A percentile compares a stretch with the other conserved stretches of the same genome.
Conservation (phyloP, 495 filamentous ascomycete species). For the Massariosphaeria phaeospora region DNA sequence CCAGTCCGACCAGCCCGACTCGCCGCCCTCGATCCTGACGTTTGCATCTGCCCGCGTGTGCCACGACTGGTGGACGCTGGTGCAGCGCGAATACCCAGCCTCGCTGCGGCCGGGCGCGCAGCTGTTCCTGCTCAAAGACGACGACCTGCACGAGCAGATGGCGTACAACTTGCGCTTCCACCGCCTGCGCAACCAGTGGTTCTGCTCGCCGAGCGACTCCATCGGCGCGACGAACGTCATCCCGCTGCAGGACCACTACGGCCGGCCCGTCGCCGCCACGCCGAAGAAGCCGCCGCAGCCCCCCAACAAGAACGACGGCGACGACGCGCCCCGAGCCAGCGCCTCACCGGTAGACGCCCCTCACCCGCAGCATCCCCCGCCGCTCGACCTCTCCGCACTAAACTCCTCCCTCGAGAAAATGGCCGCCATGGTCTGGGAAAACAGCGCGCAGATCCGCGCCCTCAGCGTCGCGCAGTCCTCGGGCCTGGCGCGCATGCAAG, state of each 20-base stretch:
- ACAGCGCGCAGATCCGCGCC: slow-evolving; percentile 19
- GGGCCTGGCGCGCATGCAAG: slow-evolving; percentile 28
- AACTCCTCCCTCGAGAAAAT: slow-evolving; percentile 6
- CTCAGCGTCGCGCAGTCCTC: slow-evolving; percentile 21
- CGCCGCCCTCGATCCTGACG: slow-evolving; percentile 20
- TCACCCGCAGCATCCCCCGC: neutral
- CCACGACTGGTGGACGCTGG: slow-evolving; percentile 29
- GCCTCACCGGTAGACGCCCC: neutral
- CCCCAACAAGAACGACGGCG: neutral
- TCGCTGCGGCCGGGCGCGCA: slow-evolving; percentile 21
- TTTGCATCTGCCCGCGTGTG: slow-evolving; percentile 17
- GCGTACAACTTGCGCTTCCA: slow-evolving; percentile 21
- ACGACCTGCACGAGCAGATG: slow-evolving; percentile 27
- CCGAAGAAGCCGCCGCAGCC: neutral
- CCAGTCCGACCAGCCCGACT: slow-evolving; percentile 19
- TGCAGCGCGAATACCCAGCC: slow-evolving; percentile 25
- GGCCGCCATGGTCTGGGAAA: slow-evolving; percentile 16
- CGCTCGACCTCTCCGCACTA: slow-evolving; percentile 4
- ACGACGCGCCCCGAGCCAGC: neutral
- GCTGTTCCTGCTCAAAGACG: slow-evolving; percentile 29
- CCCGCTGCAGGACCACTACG: slow-evolving; percentile 19
- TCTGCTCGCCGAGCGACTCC: slow-evolving; percentile 9
- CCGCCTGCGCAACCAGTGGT: slow-evolving; percentile 20
- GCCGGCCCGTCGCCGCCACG: neutral
- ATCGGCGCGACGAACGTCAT: slow-evolving; percentile 1